Evolutionary conservation across 176 grass and related monocot genomes (phyloP).

Genomic region (Musa acuminata): DNA sequence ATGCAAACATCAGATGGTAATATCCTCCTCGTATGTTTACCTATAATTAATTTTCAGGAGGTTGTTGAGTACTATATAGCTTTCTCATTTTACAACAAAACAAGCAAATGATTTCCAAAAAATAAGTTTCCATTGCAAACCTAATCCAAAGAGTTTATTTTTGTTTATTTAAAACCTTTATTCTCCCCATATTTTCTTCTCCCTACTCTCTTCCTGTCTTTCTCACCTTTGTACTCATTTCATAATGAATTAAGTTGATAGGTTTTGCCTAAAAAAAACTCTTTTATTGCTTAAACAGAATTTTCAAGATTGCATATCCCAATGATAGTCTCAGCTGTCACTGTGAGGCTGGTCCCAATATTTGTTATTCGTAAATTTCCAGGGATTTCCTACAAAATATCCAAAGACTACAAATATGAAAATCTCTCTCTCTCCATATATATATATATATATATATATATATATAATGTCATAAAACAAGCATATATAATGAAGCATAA

Average conservation of each 20-base stretch:
- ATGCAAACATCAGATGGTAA: background rate
- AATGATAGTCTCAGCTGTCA: background rate
- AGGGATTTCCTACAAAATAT: background rate
- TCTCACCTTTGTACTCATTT: too few species aligned
- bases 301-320: background rate
- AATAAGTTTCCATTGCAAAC: too few species aligned
- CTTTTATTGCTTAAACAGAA: background rate
- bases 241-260: too few species aligned
- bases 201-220: too few species aligned
- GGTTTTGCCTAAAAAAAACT: background rate
- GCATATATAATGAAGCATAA: background rate
- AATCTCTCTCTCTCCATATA: too few species aligned
- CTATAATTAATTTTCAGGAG: background rate
- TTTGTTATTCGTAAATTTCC: background rate
- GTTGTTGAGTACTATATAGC: background rate
- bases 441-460: too few species aligned
- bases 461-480: background rate
- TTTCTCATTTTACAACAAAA: background rate
- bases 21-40: background rate
- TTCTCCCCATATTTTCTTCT: background rate
- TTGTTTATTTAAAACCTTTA: background rate
- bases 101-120: background rate
- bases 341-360: background rate
- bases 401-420: too few species aligned
- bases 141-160: too few species aligned